Evolutionary conservation across 2,329 filamentous ascomycete species (phyloP), one percentile per base, ranked within the genome.

Genomic region (Truncatella angustata): DNA sequence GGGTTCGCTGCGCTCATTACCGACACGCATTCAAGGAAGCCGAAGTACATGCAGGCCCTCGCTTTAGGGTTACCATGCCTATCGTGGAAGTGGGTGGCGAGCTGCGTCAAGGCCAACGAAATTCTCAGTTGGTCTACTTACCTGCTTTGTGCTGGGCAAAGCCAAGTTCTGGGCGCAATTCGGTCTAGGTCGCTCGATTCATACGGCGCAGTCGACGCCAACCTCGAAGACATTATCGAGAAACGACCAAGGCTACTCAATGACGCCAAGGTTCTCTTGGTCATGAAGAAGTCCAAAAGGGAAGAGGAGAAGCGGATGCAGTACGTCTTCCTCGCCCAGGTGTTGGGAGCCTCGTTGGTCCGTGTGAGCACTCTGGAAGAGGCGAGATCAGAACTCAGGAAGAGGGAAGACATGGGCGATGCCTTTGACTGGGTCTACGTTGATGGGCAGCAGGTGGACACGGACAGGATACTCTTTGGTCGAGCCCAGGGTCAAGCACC

Each of bases 31-130:
- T 94, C 89, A 5, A 85, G 93, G 43, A 91, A 91, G 56, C 82
- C 86, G 46, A 99, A 97, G 66, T 97, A 94, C 68, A 89, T 97
- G 78, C 92, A 97, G 71, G 94, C 94, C 0, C 80, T 99, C 2
- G 92, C 94, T 0, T 80, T 99, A 1, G 91, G 90, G 1, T 72
- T 99, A 0, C 94, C 94, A 0, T 96, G 92, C 62, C 76, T 99
- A 2, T 87, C 90, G 5, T 81, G 85, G 5, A 85, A 86, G 50
- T 99, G 94, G 93, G 75, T 96, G 44, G 78, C 82, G 23, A 81
- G 88, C 46, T 96, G 90, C 56, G 68, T 93, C 3, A 69, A 76
- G 1, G 81, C 82, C 28, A 74, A 77, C 5, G 65, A 71, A 6
- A 70, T 93, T 0, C 70, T 95, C 0, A 81, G 88, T 48, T 97